Conservation (phyloP, 306 rosid species). For the Cucurbita maxima region DNA sequence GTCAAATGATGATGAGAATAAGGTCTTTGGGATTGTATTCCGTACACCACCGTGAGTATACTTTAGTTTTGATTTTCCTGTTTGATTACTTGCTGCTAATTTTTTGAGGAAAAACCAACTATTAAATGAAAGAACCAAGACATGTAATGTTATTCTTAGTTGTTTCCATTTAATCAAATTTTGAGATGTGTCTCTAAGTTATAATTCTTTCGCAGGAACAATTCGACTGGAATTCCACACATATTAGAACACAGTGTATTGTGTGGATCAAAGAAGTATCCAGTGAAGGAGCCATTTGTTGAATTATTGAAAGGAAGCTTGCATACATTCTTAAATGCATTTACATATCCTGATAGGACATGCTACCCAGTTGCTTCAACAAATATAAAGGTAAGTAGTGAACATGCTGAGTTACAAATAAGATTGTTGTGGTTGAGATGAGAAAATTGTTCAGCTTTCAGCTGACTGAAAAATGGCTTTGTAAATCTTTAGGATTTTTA, state of each 20-base stretch:
- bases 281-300: conserved; percentile 89
- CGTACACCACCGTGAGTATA: conserved; percentile 87
- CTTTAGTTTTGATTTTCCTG: not conserved
- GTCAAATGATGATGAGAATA: conserved; percentile 80
- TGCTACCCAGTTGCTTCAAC: conserved; percentile 98
- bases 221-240: conserved; percentile 97
- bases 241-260: conserved; percentile 90
- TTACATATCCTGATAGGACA: conserved; percentile 95
- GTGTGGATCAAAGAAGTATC: conserved; percentile 92
- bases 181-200: not conserved
- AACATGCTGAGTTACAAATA: not conserved
- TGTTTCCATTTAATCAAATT: not conserved
- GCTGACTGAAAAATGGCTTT: not conserved
- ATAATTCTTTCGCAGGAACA: conserved; percentile 35
- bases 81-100: not conserved
- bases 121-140: not conserved
- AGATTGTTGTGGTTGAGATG: not conserved
- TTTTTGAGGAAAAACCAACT: not conserved
- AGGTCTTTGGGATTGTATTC: conserved; percentile 89
- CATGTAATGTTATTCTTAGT: not conserved
- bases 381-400: conserved; percentile 45
- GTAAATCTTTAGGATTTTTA: conserved; percentile 54
- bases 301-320: conserved; percentile 86
- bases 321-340: conserved; percentile 84
- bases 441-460: not conserved